phyloP scores from a whole-genome alignment of 164 flowering plant species.

The Aristolochia californica region DNA sequence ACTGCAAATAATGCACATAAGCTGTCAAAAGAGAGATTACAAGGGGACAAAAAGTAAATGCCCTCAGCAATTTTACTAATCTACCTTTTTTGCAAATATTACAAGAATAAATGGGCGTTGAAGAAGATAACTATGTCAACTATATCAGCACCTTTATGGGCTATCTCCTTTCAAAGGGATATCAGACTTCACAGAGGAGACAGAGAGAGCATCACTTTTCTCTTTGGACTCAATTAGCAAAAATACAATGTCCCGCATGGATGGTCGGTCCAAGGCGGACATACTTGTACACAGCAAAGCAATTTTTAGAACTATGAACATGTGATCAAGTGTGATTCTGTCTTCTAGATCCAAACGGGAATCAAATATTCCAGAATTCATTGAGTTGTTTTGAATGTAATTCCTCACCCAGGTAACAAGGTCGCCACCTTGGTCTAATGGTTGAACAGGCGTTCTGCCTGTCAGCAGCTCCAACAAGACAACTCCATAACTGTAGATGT shows the following conservation, averaged over 20 bases:
- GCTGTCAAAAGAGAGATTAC: no score
- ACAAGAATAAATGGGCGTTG: slow-evolving; percentile 18
- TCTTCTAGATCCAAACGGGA: slow-evolving; percentile 44
- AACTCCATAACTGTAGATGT: slow-evolving; percentile 92
- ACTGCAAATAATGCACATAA: no score
- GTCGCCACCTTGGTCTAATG: slow-evolving; percentile 84
- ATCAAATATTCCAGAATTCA: slow-evolving; percentile 58
- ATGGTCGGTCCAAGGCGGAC: slow-evolving; percentile 74
- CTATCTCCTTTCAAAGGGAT: slow-evolving; percentile 24
- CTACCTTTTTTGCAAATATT: slow-evolving; percentile 3
- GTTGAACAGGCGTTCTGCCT: slow-evolving; percentile 82
- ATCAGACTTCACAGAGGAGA: slow-evolving; percentile 23
- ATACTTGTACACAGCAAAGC: slow-evolving; percentile 69
- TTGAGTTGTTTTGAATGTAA: slow-evolving; percentile 47
- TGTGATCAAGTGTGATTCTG: slow-evolving; percentile 37
- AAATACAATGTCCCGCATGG: slow-evolving; percentile 85
- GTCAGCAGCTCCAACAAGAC: slow-evolving; percentile 89
- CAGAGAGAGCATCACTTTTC: slow-evolving; percentile 19
- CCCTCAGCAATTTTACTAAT: background rate
- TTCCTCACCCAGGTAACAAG: slow-evolving; percentile 65
- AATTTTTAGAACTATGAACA: slow-evolving; percentile 69
- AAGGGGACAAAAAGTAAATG: no score
- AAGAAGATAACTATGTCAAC: slow-evolving; percentile 9
- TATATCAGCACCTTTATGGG: slow-evolving; percentile 7
- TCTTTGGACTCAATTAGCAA: slow-evolving; percentile 72